A percentile compares a stretch with the other conserved stretches of the same genome.
Evolutionary conservation across 768 basidiomycete genomes (phyloP).

Genomic region (Gyrodon lividus): DNA sequence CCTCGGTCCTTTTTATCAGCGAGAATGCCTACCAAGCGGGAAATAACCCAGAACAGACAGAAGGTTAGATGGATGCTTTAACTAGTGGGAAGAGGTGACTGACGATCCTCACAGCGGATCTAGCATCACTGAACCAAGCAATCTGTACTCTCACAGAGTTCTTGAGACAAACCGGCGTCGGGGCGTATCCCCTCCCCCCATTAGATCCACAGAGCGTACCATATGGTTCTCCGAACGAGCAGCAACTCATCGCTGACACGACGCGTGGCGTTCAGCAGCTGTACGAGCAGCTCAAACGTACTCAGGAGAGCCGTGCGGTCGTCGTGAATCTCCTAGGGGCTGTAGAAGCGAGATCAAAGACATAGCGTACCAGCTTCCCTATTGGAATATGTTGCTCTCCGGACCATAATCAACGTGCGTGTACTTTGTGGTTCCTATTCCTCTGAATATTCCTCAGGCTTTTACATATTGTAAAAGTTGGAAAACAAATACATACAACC

Average conservation of each 20-base stretch:
- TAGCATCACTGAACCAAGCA: conserved; percentile 51
- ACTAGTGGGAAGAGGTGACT: neutral
- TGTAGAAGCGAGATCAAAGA: conserved; percentile 26
- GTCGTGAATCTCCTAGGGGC: conserved; percentile 43
- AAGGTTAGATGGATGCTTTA: conserved; percentile 38
- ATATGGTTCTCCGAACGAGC: conserved; percentile 39
- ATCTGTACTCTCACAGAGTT: conserved; percentile 45
- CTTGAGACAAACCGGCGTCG: conserved; percentile 61
- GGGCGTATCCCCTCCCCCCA: conserved; percentile 55
- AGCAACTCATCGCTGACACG: conserved; percentile 44
- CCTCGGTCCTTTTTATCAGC: conserved; percentile 31
- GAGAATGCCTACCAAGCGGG: conserved; percentile 62
- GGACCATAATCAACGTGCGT: too few species aligned
- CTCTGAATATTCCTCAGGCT: too few species aligned
- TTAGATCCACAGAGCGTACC: conserved; percentile 10
- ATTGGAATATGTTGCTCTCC: neutral
- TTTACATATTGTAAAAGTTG: too few species aligned
- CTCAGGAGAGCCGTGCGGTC: conserved; percentile 56
- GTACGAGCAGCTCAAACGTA: conserved; percentile 51
- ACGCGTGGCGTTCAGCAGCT: conserved; percentile 42
- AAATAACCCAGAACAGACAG: conserved; percentile 51
- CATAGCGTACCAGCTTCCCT: neutral
- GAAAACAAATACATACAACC: too few species aligned
- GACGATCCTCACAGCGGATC: conserved; percentile 38
- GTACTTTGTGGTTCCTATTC: too few species aligned